phyloP scores from a whole-genome alignment of 1,284 basidiomycete species.

The Pholiota adiposa region DNA sequence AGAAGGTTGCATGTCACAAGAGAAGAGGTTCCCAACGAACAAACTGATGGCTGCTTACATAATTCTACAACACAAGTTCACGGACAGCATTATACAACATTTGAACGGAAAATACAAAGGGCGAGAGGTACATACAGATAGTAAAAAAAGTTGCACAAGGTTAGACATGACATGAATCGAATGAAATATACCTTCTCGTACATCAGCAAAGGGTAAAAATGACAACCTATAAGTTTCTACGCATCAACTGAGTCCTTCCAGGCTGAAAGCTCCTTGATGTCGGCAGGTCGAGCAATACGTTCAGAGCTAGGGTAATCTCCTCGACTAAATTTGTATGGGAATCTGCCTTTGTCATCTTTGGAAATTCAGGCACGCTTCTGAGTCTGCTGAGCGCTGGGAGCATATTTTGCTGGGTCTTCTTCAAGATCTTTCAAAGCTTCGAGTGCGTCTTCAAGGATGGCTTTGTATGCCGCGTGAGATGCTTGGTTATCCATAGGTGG shows the following conservation, averaged over 20 bases:
- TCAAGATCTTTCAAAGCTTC: not conserved
- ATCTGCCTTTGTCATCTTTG: not conserved
- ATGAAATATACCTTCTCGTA: not conserved
- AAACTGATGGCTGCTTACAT: constrained; percentile 6
- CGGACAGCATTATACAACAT: not conserved
- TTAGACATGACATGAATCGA: not conserved
- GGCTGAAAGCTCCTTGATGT: not conserved
- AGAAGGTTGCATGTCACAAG: not conserved
- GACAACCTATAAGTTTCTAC: not conserved
- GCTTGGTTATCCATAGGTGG: constrained; percentile 1
- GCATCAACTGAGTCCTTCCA: constrained; percentile 5
- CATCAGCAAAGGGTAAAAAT: not conserved
- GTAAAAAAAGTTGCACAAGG: not conserved
- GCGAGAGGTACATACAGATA: not conserved
- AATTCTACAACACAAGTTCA: constrained; percentile 3
- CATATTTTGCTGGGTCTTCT: constrained; percentile 6
- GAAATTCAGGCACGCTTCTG: not conserved
- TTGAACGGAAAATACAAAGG: not conserved
- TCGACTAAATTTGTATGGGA: constrained; percentile 1
- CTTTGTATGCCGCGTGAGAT: constrained; percentile 8
- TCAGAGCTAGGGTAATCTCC: not conserved
- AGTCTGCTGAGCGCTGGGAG: not conserved
- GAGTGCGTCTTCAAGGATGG: constrained; percentile 16
- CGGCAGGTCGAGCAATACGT: not conserved
- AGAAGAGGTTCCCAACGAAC: not conserved